phyloP scores from a whole-genome alignment of 345 rosid species.

The Euclidium syriacum region DNA sequence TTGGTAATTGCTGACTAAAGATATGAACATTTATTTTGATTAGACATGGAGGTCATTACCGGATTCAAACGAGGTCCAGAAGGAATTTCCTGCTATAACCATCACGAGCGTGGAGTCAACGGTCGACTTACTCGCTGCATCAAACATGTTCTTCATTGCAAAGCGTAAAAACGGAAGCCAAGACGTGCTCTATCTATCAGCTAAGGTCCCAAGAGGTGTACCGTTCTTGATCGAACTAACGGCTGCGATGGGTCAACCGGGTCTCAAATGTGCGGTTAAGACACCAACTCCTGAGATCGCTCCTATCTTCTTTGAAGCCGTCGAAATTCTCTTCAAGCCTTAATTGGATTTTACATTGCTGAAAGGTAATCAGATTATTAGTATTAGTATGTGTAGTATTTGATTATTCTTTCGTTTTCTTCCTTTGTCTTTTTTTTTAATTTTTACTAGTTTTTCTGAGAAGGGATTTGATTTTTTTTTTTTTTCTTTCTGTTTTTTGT shows the following conservation, averaged over 20 bases:
- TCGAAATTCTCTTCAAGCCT: conserved; percentile 55
- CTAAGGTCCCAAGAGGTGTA: conserved; percentile 68
- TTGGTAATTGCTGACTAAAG: not conserved
- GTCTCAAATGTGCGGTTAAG: conserved; percentile 79
- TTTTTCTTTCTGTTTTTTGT: too few relatives aligned
- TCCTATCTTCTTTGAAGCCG: conserved; percentile 77
- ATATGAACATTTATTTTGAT: not conserved
- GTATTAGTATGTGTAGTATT: conserved; percentile 8
- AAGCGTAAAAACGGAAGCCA: conserved; percentile 87
- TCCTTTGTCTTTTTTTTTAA: conserved; percentile 13
- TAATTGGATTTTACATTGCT: conserved; percentile 19
- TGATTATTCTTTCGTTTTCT: not conserved
- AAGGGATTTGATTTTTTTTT: not conserved
- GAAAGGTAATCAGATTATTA: not conserved
- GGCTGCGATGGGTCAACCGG: conserved; percentile 57
- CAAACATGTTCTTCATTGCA: conserved; percentile 86
- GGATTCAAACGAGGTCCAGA: conserved; percentile 73
- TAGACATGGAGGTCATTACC: conserved; percentile 97
- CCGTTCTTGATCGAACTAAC: conserved; percentile 81
- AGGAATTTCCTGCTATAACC: conserved; percentile 60
- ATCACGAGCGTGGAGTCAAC: conserved; percentile 56
- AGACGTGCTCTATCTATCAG: conserved; percentile 83
- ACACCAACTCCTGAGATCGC: conserved; percentile 88
- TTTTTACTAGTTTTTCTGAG: not conserved
- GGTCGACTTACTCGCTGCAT: conserved; percentile 58